Conservation (phyloP, 352 stramenopile genomes). For the Phytophthora constricta region DNA sequence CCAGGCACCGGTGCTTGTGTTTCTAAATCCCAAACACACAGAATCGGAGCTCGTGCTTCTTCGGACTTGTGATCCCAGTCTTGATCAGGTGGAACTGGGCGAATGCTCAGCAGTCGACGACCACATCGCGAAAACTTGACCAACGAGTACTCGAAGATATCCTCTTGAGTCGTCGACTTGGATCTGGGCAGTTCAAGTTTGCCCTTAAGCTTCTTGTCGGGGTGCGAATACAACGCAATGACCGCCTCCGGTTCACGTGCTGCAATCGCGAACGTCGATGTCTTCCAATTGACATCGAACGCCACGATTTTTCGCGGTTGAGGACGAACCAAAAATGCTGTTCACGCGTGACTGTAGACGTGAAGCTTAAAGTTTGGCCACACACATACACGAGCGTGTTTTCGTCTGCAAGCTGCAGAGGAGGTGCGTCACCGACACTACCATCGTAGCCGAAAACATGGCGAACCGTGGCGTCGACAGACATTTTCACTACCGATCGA, state of each 20-base stretch:
- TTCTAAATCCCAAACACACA: conserved; percentile 77
- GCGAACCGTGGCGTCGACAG: conserved; percentile 63
- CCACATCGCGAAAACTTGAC: conserved; percentile 79
- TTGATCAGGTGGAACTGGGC: conserved; percentile 14
- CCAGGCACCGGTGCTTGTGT: conserved; percentile 55
- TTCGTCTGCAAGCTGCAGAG: conserved; percentile 74
- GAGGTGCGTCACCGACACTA: conserved; percentile 16
- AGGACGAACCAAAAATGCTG: conserved; percentile 71
- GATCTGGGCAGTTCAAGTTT: conserved; percentile 40
- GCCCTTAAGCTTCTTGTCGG: conserved; percentile 75
- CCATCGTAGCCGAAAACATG: conserved; percentile 76
- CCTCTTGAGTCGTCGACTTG: conserved; percentile 11
- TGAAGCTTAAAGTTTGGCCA: conserved; percentile 76
- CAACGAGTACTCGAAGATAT: conserved; percentile 65
- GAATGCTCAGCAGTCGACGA: conserved; percentile 58
- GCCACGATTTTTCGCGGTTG: conserved; percentile 63
- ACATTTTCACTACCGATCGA: conserved; percentile 25
- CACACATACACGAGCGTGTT: conserved; percentile 65
- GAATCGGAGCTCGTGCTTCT: conserved; percentile 12
- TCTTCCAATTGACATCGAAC: conserved; percentile 73
- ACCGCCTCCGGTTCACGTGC: conserved; percentile 55
- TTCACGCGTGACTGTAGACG: conserved; percentile 57
- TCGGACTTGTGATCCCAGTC: background rate
- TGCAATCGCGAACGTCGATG: conserved; percentile 60
- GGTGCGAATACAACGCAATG: conserved; percentile 75